Base-by-base conservation (phyloP, 352 stramenopile species). In the Pythium oligandrum region DNA sequence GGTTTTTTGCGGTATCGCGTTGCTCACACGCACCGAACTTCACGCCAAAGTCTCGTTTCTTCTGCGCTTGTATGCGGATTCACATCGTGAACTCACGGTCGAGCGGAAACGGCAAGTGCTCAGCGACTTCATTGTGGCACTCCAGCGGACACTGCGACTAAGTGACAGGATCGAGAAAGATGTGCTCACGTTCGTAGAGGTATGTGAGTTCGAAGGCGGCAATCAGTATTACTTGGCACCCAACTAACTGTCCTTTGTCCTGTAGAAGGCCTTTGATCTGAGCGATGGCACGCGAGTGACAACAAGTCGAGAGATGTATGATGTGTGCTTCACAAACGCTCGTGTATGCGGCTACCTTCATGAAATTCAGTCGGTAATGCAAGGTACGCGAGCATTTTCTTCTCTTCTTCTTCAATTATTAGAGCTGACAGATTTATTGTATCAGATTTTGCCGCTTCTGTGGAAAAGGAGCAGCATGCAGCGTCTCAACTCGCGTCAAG, bases 1-100 rank as follows among this genome's bases (percentile, higher is more conserved):
- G 8, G 71, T 79, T 0, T 88, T 88, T 30, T 84, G 72, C 45
- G 61, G 63, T 6, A 57, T 88, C n/a, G 71, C 69, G 31, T 61
- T 88, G 50, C 53, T 87, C 34, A 77, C 76, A 48, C 63, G 44
- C 30, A 68, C 69, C 2, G 71, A 88, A 46, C 55, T 87, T 8
- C 71, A 87, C 40, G 61, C 65, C 4, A 86, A 90, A 56, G 63
- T 88, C 31, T 63, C 61, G 12, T 88, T 85, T 44, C 40, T 90
- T 12, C 58, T 88, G 48, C 66, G 70, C 1, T 40, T 88, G 30
- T 88, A 90, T 38, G 71, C 71, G 3, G 67, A 90, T n/a, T 52
- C 58, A 4, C 51, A 65, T 33, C 71, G 70, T 4, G 34, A 62
- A n/a, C 59, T 88, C 3, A 69, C 66, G 0, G n/a, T 44, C 0